Conservation (phyloP, 805 yeast species). For the Nakazawaea ishiwadae region DNA sequence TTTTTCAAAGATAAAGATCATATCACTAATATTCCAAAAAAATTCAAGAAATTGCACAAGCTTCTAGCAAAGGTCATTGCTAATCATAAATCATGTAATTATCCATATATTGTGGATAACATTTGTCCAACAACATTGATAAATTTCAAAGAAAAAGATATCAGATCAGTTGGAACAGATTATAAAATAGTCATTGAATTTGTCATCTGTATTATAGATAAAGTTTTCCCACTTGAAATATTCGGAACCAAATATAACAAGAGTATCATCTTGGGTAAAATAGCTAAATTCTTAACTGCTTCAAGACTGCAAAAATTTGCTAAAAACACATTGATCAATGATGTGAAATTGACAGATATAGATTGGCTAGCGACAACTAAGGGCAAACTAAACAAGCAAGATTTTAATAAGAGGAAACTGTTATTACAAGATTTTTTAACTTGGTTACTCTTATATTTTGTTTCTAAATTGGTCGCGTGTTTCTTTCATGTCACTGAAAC, state of each 20-base stretch:
- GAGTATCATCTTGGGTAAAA: conserved; percentile 27
- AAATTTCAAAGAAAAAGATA: conserved; percentile 14
- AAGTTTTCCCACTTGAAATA: conserved; percentile 43
- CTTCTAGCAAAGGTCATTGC: conserved; percentile 20
- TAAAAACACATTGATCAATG: conserved; percentile 26
- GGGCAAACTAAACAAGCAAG: conserved; percentile 38
- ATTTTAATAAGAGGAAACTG: conserved; percentile 30
- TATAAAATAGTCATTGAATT: conserved; percentile 35
- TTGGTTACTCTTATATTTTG: conserved; percentile 53
- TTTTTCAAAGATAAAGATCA: conserved; percentile 10
- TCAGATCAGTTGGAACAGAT: conserved; percentile 29
- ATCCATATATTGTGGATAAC: conserved; percentile 31
- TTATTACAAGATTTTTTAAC: conserved; percentile 37
- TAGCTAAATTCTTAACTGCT: conserved; percentile 34
- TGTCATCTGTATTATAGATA: conserved; percentile 36
- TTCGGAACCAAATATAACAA: conserved; percentile 54
- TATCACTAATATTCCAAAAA: conserved; percentile 17
- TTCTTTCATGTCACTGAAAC: conserved; percentile 68
- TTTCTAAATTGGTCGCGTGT: conserved; percentile 41
- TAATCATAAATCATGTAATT: conserved; percentile 31
- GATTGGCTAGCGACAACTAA: too few relatives aligned
- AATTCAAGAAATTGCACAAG: conserved; percentile 18
- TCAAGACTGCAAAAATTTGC: conserved; percentile 32
- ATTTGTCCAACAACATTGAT: conserved; percentile 23
- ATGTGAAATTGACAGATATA: too few relatives aligned